Evolutionary conservation across 2,329 filamentous ascomycete species (phyloP), one percentile per base, ranked within the genome.

Genomic region (Aspergillus spinulosporus): DNA sequence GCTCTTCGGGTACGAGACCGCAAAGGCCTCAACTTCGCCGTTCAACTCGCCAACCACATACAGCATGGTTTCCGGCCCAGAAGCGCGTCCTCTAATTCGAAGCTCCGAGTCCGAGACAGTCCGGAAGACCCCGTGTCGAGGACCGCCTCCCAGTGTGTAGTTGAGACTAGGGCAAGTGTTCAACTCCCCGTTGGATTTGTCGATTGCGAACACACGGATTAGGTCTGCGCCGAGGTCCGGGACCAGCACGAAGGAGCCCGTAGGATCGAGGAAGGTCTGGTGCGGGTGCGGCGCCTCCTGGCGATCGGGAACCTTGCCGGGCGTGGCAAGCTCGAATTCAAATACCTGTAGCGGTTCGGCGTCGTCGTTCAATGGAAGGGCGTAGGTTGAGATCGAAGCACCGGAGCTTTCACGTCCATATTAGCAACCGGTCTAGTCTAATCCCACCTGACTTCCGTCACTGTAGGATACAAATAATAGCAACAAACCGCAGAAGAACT

Each of bases 201-300:
- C 72, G 64, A 87, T 77, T 53, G 73, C 66, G 68, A 83, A 89
- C 76, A 84, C 72, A 60, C 82, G 84, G 47, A 89, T 70, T 5
- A 84, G 64, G 63, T 90, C 88, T 0, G 82, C 78, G 42, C 87
- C 84, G 4, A 92, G 78, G 62, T 90, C 88, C 1, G 87, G 86
- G 7, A 85, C 80, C 6, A 89, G 66, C 29, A 89, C 64, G 69
- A 82, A 90, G n/a, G 76, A 66, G 4, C 81, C 82, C 2, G 83
- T 87, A 5, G 87, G 87, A 67, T 90, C 87, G 36, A 87, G 68
- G 50, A 88, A 69, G n/a, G 82, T 80, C 66, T 88, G 75, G 70
- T 89, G 87, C 14, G 86, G 85, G 66, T 87, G 84, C 2, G 86
- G 76, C 5, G 79, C 76, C 42, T 82, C 76, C 70, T 88, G 84